Percentiles rank a stretch among this genome's conserved stretches.
Conservation (phyloP, 1,139 yeast species). For the Chernovozyma sophiae-reginae region DNA sequence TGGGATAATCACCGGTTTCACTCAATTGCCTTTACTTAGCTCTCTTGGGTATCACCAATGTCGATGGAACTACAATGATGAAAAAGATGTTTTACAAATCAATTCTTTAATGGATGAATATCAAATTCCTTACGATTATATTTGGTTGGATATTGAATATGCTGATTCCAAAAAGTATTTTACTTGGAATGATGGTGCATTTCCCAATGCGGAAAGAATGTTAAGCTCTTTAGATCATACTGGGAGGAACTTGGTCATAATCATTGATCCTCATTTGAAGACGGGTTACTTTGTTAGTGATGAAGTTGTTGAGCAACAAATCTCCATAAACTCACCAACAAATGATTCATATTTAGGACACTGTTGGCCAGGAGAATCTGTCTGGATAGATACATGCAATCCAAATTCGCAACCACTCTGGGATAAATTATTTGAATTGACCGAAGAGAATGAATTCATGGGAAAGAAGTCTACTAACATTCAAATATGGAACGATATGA, state of each 20-base stretch:
- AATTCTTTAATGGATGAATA: constrained; percentile 64
- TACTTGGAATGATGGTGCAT: constrained; percentile 77
- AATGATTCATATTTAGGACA: constrained; percentile 66
- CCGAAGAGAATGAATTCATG: constrained; percentile 35
- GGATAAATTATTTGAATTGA: constrained; percentile 34
- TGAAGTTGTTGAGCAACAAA: constrained; percentile 32
- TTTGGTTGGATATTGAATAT: constrained; percentile 95
- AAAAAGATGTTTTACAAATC: constrained; percentile 73
- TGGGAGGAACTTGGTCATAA: constrained; percentile 77
- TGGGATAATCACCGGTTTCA: constrained; percentile 70
- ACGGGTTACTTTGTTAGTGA: constrained; percentile 64
- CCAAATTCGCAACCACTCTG: constrained; percentile 61
- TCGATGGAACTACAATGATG: constrained; percentile 94
- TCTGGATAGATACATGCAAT: constrained; percentile 85
- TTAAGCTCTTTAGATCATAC: constrained; percentile 58
- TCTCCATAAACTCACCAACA: constrained; percentile 36
- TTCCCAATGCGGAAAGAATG: constrained; percentile 74
- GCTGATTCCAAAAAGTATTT: constrained; percentile 82
- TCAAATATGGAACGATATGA: constrained; percentile 97
- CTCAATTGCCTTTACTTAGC: constrained; percentile 73
- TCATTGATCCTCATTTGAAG: constrained; percentile 91
- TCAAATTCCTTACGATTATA: constrained; percentile 82
- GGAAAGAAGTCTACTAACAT: constrained; percentile 56
- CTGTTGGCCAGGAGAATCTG: constrained; percentile 98
- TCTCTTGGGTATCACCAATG: constrained; percentile 93